Conservation (phyloP, 495 filamentous ascomycete genomes). For the Hypoxylon lienhwacheense region DNA sequence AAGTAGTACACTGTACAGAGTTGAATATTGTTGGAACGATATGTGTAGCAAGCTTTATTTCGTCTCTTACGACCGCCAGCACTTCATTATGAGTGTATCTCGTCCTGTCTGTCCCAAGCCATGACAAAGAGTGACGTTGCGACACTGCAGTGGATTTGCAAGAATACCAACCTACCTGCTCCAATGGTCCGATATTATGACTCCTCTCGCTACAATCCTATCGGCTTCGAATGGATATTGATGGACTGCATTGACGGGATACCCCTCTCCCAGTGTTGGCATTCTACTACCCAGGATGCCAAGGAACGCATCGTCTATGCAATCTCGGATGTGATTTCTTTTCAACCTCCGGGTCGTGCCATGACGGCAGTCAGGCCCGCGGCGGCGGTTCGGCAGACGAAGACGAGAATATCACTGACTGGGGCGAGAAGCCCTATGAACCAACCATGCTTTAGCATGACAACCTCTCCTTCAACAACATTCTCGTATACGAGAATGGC, state of each 20-base stretch:
- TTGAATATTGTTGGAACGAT: slow-evolving; percentile 30
- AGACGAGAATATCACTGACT: slow-evolving; percentile 11
- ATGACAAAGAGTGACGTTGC: slow-evolving; percentile 61
- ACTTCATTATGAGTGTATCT: slow-evolving; percentile 52
- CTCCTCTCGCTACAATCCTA: slow-evolving; percentile 45
- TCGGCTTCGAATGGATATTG: slow-evolving; percentile 64
- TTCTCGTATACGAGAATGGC: slow-evolving; percentile 51
- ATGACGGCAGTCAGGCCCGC: background rate
- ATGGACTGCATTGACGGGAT: slow-evolving; percentile 54
- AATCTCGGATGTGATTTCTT: slow-evolving; percentile 17
- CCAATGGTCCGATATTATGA: slow-evolving; percentile 55
- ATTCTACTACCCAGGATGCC: slow-evolving; percentile 36
- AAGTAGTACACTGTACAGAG: slow-evolving; percentile 21
- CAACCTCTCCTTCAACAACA: slow-evolving; percentile 53
- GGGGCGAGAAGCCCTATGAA: slow-evolving; percentile 28
- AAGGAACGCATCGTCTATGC: slow-evolving; percentile 43
- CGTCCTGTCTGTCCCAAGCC: slow-evolving; percentile 56
- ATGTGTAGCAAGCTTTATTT: slow-evolving; percentile 44
- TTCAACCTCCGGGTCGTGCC: slow-evolving; percentile 5
- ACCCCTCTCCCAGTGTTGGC: slow-evolving; percentile 48
- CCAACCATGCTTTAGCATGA: slow-evolving; percentile 50
- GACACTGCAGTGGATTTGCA: slow-evolving; percentile 52
- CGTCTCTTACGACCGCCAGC: slow-evolving; percentile 31
- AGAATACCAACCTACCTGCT: slow-evolving; percentile 54
- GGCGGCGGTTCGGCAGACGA: slow-evolving; percentile 8